Conservation (phyloP, 805 yeast species). For the Metschnikowia noctiluminum region DNA sequence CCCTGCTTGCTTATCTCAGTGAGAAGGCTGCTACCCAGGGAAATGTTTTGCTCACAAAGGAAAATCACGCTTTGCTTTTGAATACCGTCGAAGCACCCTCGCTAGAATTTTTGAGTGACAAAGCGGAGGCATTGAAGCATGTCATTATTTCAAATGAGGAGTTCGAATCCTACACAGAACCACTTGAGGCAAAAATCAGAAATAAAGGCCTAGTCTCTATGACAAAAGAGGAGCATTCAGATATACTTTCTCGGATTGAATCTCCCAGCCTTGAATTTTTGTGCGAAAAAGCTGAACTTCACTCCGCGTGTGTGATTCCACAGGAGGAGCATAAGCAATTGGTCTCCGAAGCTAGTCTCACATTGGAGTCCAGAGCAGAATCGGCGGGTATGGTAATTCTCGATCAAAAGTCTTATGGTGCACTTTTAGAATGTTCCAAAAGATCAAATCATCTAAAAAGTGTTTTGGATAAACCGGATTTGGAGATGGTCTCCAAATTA, state of each 20-base stretch:
- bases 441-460: conserved; percentile 2
- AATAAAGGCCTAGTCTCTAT: conserved; percentile 12
- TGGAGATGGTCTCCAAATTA: conserved; percentile 4
- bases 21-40: conserved; percentile 5
- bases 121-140: conserved; percentile 18
- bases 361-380: conserved; percentile 18
- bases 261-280: conserved; percentile 9
- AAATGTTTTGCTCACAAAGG: conserved; percentile 4
- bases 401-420: conserved; percentile 18
- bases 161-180: neutral
- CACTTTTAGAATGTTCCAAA: conserved; percentile 9
- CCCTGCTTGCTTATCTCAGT: conserved; percentile 14
- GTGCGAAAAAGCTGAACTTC: conserved; percentile 9
- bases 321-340: conserved; percentile 11
- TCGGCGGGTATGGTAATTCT: conserved; percentile 15
- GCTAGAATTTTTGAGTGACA: conserved; percentile 21
- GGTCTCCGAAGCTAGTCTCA: conserved; percentile 9
- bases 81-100: conserved; percentile 18
- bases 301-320: conserved; percentile 9
- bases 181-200: conserved; percentile 9
- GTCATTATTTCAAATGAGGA: conserved; percentile 9
- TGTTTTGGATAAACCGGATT: conserved; percentile 10
- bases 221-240: conserved; percentile 8
- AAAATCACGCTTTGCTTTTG: conserved; percentile 10
- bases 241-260: conserved; percentile 2